Evolutionary conservation across 495 filamentous ascomycete species (phyloP).

Genomic region (Venustampulla echinocandica): DNA sequence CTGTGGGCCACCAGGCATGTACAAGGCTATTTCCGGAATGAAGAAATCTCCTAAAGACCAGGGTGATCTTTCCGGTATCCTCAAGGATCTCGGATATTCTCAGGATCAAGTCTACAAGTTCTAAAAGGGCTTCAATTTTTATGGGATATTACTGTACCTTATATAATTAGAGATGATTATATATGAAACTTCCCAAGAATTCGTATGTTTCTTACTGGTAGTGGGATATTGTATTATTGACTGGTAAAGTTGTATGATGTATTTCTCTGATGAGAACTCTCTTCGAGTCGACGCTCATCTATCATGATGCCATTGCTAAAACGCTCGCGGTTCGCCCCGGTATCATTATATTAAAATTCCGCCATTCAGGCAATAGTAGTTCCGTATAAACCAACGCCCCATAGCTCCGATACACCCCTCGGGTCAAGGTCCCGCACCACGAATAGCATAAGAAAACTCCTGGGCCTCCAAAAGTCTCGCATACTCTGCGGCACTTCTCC

Average conservation of each 20-base stretch:
- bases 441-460: conserved; percentile 23
- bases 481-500: conserved; percentile 30
- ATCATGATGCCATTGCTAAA: no score
- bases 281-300: no score
- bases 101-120: conserved; percentile 99
- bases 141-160: neutral
- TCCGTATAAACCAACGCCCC: no score
- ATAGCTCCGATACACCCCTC: no score
- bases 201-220: no score
- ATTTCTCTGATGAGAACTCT: no score
- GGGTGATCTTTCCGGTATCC: conserved; percentile 73
- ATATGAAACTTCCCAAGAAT: no score
- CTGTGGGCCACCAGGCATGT: conserved; percentile 85
- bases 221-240: no score
- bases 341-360: no score
- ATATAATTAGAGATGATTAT: conserved; percentile 5
- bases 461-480: conserved; percentile 24
- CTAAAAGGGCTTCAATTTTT: conserved; percentile 39
- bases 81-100: conserved; percentile 86
- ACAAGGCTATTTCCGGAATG: conserved; percentile 80
- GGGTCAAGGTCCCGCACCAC: conserved; percentile 5
- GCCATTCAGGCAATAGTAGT: no score
- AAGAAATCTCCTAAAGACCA: conserved; percentile 90
- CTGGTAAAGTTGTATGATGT: no score
- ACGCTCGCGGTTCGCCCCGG: no score